Percentiles rank a stretch among this genome's conserved stretches.
Evolutionary conservation across 192 early-diverging fungal species (phyloP).

Genomic region (Mortierella claussenii): DNA sequence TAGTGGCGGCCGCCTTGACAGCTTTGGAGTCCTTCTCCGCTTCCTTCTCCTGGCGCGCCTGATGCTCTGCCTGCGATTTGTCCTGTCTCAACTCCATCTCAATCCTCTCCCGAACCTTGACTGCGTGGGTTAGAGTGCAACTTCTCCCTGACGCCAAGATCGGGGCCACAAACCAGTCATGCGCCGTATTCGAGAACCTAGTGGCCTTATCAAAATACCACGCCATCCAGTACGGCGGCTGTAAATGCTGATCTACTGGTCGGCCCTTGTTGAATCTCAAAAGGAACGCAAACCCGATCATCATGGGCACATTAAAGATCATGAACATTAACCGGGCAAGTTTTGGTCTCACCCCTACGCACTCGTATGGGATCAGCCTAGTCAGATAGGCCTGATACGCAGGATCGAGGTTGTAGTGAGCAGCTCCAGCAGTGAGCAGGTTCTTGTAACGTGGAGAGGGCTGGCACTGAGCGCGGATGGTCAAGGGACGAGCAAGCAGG

Average conservation of each 20-base stretch:
- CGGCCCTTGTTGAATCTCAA: constrained; percentile 15
- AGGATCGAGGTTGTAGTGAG: constrained; percentile 31
- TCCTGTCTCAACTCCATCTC: neutral
- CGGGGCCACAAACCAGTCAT: no score
- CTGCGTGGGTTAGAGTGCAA: constrained; percentile 13
- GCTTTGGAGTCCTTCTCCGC: neutral
- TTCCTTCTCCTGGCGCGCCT: constrained; percentile 5
- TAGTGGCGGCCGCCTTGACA: constrained; percentile 9
- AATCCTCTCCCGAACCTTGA: constrained; percentile 11
- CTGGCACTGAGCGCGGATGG: constrained; percentile 31
- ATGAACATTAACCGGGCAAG: constrained; percentile 19
- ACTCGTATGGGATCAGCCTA: constrained; percentile 31
- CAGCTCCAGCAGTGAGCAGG: constrained; percentile 36
- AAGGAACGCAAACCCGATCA: constrained; percentile 15
- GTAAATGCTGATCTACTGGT: neutral
- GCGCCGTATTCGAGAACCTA: constrained; percentile 2
- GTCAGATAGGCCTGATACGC: constrained; percentile 43
- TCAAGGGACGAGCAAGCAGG: constrained; percentile 21
- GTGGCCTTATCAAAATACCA: constrained; percentile 22
- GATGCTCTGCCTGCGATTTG: constrained; percentile 5
- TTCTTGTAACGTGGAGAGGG: constrained; percentile 41
- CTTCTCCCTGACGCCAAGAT: constrained; percentile 26
- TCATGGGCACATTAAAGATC: constrained; percentile 2
- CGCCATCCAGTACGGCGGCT: constrained; percentile 33
- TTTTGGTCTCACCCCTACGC: constrained; percentile 16